Percentiles rank a stretch among this genome's conserved stretches.
These are phyloP conservation scores for Sphaerulina musiva DNA, from an alignment of 2,329 filamentous ascomycete genomes.

Conservation along the genomic window DNA sequence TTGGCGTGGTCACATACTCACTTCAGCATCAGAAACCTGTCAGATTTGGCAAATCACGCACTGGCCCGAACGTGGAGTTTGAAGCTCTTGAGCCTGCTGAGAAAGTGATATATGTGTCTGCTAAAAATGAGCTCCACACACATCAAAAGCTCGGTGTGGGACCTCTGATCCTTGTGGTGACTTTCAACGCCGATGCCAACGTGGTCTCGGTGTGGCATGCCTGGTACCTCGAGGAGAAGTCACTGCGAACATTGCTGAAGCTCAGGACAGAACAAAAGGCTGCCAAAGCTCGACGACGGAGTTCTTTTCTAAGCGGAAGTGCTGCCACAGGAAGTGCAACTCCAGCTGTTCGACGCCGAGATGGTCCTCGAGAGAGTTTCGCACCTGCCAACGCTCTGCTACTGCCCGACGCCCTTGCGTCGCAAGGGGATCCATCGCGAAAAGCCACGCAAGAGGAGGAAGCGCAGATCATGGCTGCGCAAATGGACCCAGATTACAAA, in stretches of 20 bases:
- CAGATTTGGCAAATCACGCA: conserved; percentile 15
- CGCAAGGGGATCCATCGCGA: conserved; percentile 22
- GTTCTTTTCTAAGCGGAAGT: conserved; percentile 53
- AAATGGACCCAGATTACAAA: conserved; percentile 45
- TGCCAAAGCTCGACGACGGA: conserved; percentile 54
- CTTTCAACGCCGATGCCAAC: conserved; percentile 67
- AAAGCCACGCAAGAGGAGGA: conserved; percentile 33
- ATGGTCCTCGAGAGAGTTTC: conserved; percentile 70
- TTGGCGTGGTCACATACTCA: conserved; percentile 60
- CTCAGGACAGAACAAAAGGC: conserved; percentile 35
- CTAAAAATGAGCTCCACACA: conserved; percentile 52
- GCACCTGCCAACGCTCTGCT: conserved; percentile 42
- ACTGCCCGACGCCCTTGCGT: conserved; percentile 27
- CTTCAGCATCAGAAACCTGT: conserved; percentile 27
- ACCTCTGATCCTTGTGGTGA: conserved; percentile 66
- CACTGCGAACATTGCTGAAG: conserved; percentile 40
- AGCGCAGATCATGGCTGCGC: conserved; percentile 44
- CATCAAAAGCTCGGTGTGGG: conserved; percentile 24
- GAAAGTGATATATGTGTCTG: conserved; percentile 76
- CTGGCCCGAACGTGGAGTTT: conserved; percentile 40
- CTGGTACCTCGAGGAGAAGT: conserved; percentile 65
- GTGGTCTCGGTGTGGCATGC: conserved; percentile 81
- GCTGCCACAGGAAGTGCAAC: conserved; percentile 67
- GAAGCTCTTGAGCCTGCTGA: conserved; percentile 68
- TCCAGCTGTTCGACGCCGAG: conserved; percentile 56